Evolutionary conservation across 768 basidiomycete genomes (phyloP).

Genomic region (Hypholoma sublateritium): DNA sequence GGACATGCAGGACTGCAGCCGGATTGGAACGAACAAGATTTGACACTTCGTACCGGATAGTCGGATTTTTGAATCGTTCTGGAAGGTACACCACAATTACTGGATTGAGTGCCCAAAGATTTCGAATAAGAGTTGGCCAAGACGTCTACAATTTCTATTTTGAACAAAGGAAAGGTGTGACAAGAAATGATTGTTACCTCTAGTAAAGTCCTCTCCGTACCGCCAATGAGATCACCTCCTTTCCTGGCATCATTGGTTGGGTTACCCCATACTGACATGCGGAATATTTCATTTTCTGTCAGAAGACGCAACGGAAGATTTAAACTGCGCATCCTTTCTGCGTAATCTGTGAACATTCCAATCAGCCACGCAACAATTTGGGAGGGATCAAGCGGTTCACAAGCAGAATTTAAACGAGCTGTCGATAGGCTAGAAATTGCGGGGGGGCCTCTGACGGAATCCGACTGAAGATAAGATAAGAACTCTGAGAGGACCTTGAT

Average conservation of each 20-base stretch:
- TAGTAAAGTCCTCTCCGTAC: constrained; percentile 51
- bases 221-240: constrained; percentile 58
- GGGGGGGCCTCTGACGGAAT: constrained; percentile 59
- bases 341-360: constrained; percentile 45
- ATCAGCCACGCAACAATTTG: not conserved
- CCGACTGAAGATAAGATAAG: constrained; percentile 70
- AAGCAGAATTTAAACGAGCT: constrained; percentile 41
- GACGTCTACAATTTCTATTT: constrained; percentile 37
- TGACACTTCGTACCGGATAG: constrained; percentile 70
- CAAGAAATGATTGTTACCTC: constrained; percentile 46
- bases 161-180: not conserved
- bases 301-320: constrained; percentile 79
- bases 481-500: constrained; percentile 87
- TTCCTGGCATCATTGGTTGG: constrained; percentile 75
- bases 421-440: constrained; percentile 64
- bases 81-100: constrained; percentile 78
- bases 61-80: constrained; percentile 81
- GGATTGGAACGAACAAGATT: constrained; percentile 75
- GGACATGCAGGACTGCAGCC: constrained; percentile 63
- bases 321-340: constrained; percentile 58
- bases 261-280: constrained; percentile 89
- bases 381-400: constrained; percentile 30
- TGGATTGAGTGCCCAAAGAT: constrained; percentile 81
- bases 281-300: constrained; percentile 87
- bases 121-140: constrained; percentile 70